A percentile compares a stretch with the other conserved stretches of the same genome.
phyloP scores from a whole-genome alignment of 2,329 filamentous ascomycete genomes.

The Botryotinia calthae region DNA sequence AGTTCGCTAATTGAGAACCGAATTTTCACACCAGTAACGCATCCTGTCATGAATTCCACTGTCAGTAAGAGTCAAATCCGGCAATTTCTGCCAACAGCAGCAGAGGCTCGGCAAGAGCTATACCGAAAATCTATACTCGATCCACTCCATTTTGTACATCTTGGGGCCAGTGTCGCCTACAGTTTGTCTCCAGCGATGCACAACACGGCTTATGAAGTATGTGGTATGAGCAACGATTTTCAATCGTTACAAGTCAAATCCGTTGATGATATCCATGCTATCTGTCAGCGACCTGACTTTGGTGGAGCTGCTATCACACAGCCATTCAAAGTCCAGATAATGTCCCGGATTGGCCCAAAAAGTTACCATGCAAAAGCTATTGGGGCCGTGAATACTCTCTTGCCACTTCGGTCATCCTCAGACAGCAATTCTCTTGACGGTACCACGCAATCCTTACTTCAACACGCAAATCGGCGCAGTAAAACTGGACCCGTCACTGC shows the following conservation, averaged over 20 bases:
- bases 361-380: conserved; percentile 72
- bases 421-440: conserved; percentile 50
- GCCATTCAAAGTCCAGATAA: conserved; percentile 72
- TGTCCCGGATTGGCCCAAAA: conserved; percentile 61
- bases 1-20: conserved; percentile 56
- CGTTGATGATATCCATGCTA: conserved; percentile 59
- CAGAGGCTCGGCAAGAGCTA: conserved; percentile 62
- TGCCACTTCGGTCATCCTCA: conserved; percentile 57
- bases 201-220: conserved; percentile 63
- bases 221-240: conserved; percentile 68
- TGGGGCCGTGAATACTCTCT: conserved; percentile 72
- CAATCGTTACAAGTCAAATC: conserved; percentile 61
- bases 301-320: conserved; percentile 70
- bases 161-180: conserved; percentile 70
- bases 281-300: conserved; percentile 65
- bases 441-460: conserved; percentile 38
- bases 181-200: conserved; percentile 78
- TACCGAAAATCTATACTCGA: conserved; percentile 66
- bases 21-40: conserved; percentile 55
- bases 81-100: conserved; percentile 48
- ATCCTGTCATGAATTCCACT: conserved; percentile 56
- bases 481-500: conserved; percentile 64
- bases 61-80: conserved; percentile 40
- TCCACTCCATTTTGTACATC: conserved; percentile 68
- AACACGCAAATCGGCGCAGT: conserved; percentile 52